Evolutionary conservation across 164 flowering plant genomes (phyloP).

Genomic region (Vitis rupestris): DNA sequence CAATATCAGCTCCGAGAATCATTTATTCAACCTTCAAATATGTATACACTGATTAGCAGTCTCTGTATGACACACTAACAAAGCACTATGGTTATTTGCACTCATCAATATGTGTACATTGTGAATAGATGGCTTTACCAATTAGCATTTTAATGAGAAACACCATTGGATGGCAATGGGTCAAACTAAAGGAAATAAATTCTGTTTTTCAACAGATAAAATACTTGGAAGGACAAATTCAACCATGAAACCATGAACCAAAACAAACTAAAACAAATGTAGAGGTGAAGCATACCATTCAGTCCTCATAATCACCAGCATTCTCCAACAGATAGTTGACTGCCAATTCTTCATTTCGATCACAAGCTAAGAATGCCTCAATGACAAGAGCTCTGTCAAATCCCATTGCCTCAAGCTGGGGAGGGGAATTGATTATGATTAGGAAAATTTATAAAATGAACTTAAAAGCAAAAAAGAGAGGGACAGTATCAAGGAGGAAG

Average conservation of each 20-base stretch:
- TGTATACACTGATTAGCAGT: too few relatives aligned
- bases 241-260: background rate
- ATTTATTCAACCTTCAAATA: too few relatives aligned
- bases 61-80: too few relatives aligned
- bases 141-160: too few relatives aligned
- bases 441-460: background rate
- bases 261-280: background rate
- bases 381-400: conserved; percentile 91
- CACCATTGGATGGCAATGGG: too few relatives aligned
- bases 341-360: conserved; percentile 94
- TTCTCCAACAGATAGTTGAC: conserved; percentile 86
- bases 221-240: background rate
- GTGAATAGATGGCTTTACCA: too few relatives aligned
- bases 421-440: background rate
- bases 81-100: too few relatives aligned
- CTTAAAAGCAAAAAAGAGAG: background rate
- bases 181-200: too few relatives aligned
- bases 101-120: too few relatives aligned
- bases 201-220: background rate
- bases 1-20: too few relatives aligned
- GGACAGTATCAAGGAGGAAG: background rate
- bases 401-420: conserved; percentile 94
- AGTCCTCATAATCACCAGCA: conserved; percentile 90
- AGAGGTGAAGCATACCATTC: conserved; percentile 17
- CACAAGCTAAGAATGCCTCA: conserved; percentile 98